These are phyloP conservation scores for Streptanthus diversifolius DNA, from an alignment of 345 rosid genomes.

Conservation along the genomic window DNA sequence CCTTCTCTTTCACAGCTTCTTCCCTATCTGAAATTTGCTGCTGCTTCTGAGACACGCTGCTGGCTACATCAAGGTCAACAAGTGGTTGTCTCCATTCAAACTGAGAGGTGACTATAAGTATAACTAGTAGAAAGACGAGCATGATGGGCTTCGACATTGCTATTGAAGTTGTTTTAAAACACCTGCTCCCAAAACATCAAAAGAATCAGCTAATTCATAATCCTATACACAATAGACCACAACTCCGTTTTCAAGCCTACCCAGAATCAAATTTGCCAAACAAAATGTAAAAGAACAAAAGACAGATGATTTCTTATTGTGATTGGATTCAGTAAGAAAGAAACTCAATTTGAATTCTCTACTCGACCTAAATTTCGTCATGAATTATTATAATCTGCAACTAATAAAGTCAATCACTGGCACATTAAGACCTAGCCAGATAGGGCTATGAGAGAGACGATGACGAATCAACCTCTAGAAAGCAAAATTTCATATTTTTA, in stretches of 20 bases:
- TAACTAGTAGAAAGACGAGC: constrained; percentile 59
- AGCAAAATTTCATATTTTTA: background rate
- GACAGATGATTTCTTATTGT: too few relatives aligned
- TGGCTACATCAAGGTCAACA: constrained; percentile 51
- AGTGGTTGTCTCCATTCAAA: constrained; percentile 96
- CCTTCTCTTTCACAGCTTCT: constrained; percentile 89
- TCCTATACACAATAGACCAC: background rate
- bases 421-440: background rate
- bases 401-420: background rate
- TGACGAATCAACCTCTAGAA: background rate
- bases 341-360: background rate
- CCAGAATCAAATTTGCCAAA: background rate
- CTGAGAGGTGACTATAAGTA: constrained; percentile 81
- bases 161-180: constrained; percentile 13
- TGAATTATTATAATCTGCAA: background rate
- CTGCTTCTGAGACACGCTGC: constrained; percentile 49
- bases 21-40: constrained; percentile 49
- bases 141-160: constrained; percentile 73
- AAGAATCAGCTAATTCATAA: background rate
- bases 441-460: background rate
- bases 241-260: too few relatives aligned
- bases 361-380: too few relatives aligned
- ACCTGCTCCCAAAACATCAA: constrained; percentile 35
- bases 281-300: background rate
- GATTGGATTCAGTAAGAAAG: background rate